Evolutionary conservation across 345 rosid species (phyloP).

Genomic region (Arabidopsis suecica): DNA sequence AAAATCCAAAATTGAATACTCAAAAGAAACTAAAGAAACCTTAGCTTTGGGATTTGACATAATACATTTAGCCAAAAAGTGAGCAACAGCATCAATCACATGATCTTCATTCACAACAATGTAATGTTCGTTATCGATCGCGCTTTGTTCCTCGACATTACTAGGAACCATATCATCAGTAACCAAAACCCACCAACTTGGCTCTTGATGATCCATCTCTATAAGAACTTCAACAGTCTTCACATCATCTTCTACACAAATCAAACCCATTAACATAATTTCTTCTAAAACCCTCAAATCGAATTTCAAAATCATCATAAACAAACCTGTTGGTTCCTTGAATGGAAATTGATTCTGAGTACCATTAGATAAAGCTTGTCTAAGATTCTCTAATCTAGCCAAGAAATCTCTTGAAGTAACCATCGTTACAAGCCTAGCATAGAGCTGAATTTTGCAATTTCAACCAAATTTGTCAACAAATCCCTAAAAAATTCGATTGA

Average conservation of each 20-base stretch:
- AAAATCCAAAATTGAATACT: background rate
- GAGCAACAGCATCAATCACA: slow-evolving; percentile 88
- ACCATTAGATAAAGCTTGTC: slow-evolving; percentile 55
- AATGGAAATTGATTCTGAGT: slow-evolving; percentile 71
- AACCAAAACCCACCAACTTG: slow-evolving; percentile 99
- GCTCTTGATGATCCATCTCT: slow-evolving; percentile 70
- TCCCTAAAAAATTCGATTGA: background rate
- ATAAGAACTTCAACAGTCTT: slow-evolving; percentile 70
- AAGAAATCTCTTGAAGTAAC: slow-evolving; percentile 78
- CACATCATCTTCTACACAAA: slow-evolving; percentile 62
- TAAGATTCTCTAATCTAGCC: slow-evolving; percentile 58
- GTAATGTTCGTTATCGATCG: slow-evolving; percentile 80
- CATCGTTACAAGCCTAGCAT: slow-evolving; percentile 62
- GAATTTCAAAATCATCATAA: background rate
- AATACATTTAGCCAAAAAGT: slow-evolving; percentile 92
- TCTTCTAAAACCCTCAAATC: background rate
- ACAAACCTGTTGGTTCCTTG: slow-evolving; percentile 79
- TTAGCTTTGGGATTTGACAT: slow-evolving; percentile 79
- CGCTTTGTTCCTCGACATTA: slow-evolving; percentile 76
- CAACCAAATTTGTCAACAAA: background rate
- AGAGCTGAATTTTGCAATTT: slow-evolving; percentile 50
- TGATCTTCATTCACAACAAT: slow-evolving; percentile 77
- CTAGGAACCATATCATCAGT: slow-evolving; percentile 84
- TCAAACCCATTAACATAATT: background rate
- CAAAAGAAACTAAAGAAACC: slow-evolving; percentile 46